Conservation (phyloP, 148 eudicot species). For the Rhododendron henanense region DNA sequence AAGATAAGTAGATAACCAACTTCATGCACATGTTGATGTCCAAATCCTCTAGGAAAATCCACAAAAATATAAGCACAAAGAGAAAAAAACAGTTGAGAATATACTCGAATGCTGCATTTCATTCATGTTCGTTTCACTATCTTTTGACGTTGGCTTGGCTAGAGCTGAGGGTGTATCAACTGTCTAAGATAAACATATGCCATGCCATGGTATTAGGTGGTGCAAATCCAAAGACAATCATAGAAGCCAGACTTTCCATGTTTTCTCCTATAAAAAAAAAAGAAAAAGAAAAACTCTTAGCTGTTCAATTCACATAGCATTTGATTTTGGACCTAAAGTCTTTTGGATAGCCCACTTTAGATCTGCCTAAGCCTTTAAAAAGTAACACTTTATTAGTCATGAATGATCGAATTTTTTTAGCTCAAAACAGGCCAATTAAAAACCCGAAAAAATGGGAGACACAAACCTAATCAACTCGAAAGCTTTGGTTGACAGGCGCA, state of each 20-base stretch:
- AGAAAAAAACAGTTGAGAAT: neutral
- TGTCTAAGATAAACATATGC: neutral
- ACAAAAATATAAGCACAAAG: neutral
- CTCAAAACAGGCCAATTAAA: neutral
- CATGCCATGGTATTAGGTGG: neutral
- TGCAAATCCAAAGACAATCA: neutral
- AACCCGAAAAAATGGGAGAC: neutral
- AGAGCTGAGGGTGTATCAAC: neutral
- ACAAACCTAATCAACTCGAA: neutral
- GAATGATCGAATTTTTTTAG: neutral
- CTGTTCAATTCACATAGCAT: neutral
- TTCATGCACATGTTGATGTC: neutral
- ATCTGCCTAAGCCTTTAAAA: neutral
- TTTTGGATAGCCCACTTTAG: neutral
- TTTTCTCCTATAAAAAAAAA: neutral
- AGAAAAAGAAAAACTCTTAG: neutral
- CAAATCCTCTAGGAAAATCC: neutral
- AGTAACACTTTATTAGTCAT: neutral
- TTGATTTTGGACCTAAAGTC: neutral
- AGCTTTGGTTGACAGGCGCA: neutral
- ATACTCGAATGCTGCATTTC: neutral
- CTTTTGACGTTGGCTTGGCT: neutral
- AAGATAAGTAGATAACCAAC: neutral
- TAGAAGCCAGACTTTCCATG: neutral
- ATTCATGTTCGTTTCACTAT: neutral